phyloP scores from a whole-genome alignment of 1,284 basidiomycete genomes.

The Violaceomyces palustris region DNA sequence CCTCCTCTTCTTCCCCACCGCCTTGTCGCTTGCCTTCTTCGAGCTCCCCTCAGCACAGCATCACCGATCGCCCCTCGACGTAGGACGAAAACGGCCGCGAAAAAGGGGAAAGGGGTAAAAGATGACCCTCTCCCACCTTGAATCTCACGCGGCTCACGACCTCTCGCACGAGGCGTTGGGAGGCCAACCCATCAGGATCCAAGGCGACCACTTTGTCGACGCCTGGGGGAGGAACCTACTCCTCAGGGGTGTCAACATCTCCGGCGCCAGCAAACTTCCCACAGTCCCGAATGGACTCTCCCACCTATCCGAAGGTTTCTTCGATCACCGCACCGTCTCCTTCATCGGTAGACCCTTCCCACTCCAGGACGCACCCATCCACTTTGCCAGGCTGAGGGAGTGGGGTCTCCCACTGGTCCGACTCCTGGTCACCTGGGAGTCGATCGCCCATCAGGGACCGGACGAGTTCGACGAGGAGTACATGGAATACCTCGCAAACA shows the following conservation, averaged over 20 bases:
- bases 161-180: constrained; percentile 30
- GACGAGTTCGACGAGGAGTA: constrained; percentile 72
- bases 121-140: no score
- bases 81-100: no score
- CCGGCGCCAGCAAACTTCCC: constrained; percentile 52
- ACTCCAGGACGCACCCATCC: constrained; percentile 31
- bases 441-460: constrained; percentile 73
- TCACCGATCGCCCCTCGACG: no score
- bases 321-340: no score
- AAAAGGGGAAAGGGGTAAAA: no score
- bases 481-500: constrained; percentile 68
- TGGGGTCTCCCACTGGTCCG: constrained; percentile 55
- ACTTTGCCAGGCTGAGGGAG: constrained; percentile 46
- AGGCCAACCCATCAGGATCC: constrained; percentile 9
- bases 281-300: constrained; percentile 25
- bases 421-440: constrained; percentile 90
- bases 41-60: no score
- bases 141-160: constrained; percentile 25
- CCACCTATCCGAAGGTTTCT: constrained; percentile 17
- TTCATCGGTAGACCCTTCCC: constrained; percentile 12
- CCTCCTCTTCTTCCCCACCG: no score
- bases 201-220: constrained; percentile 46
- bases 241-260: constrained; percentile 53
- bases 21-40: no score
- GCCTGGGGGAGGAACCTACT: constrained; percentile 45